phyloP scores from a whole-genome alignment of 2,329 filamentous ascomycete species.

The Pleomassaria siparia region DNA sequence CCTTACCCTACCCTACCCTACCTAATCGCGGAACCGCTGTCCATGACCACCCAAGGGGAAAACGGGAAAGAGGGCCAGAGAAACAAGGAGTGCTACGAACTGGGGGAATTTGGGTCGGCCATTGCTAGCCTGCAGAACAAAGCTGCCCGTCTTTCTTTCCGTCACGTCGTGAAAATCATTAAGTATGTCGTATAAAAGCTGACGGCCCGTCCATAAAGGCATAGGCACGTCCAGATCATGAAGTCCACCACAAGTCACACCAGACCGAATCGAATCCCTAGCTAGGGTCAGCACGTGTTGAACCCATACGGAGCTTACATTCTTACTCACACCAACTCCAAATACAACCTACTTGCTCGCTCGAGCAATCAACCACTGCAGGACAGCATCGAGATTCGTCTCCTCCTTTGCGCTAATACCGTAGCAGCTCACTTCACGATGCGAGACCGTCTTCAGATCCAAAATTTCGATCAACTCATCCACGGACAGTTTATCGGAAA shows the following conservation, averaged over 20 bases:
- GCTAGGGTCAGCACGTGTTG: conserved; percentile 23
- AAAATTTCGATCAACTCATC: conserved; percentile 94
- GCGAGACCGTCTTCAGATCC: conserved; percentile 83
- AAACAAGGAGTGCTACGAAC: conserved; percentile 26
- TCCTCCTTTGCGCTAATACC: conserved; percentile 98
- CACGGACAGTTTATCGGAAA: conserved; percentile 85
- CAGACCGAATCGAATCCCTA: conserved; percentile 19
- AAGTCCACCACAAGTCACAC: conserved; percentile 26
- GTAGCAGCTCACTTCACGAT: conserved; percentile 96
- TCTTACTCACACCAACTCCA: conserved; percentile 16
- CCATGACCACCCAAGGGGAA: conserved; percentile 21
- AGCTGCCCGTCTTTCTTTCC: conserved; percentile 53
- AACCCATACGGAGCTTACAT: conserved; percentile 25
- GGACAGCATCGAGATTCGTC: conserved; percentile 94
- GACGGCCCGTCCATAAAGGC: conserved; percentile 38
- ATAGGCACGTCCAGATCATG: conserved; percentile 40
- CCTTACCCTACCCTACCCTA: too few species aligned
- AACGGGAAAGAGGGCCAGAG: conserved; percentile 11
- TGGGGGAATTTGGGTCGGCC: conserved; percentile 47
- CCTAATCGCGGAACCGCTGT: conserved; percentile 11
- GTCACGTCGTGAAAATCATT: conserved; percentile 56
- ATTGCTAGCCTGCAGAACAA: conserved; percentile 50
- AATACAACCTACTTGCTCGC: conserved; percentile 54
- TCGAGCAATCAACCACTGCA: conserved; percentile 94
- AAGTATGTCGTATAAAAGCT: conserved; percentile 47